Evolutionary conservation across 108 stramenopile species (phyloP), one percentile per base, ranked within the genome.

Genomic region (Parietichytrium sp.): DNA sequence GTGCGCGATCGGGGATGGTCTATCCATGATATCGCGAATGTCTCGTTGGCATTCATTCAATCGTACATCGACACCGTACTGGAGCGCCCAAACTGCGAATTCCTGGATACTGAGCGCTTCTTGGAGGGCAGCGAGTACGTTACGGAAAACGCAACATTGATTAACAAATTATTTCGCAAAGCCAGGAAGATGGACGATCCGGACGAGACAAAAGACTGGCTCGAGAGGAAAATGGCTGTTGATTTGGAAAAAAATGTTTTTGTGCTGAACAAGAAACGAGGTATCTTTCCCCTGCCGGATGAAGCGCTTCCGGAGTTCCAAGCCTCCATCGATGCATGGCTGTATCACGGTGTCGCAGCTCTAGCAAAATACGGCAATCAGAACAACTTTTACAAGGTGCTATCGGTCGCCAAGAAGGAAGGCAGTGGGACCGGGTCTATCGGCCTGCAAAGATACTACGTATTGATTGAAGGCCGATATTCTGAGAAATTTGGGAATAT

Each of bases 61-160:
- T 33, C 61, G 20, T 72, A 72, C 20, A 42, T 72, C 0, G 36
- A 33, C 33, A 72, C 61, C 13, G 23, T 72, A 13, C 38, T 72
- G 20, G 61, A 72, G 38, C 61, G 45, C 61, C 61, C 61, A 25
- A 72, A 72, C 20, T 72, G 61, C 42, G 61, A 72, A 12, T 72
- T 72, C 45, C 23, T 42, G 10, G 45, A 72, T 42, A 45, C 61
- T 8, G 61, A 72, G 61, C 61, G 61, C 61, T 72, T 72, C 20
- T 45, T 45, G 7, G 61, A 72, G 61, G n/a, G 45, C 2, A 42
- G 61, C 8, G 23, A 23, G 23, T 72, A 72, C 3, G 61, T 72
- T 0, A 25, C 36, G 10, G 61, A 38, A n/a, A 33, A 72, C 61
- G 61, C 61, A 6, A 13, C 6, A 15, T 42, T 72, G 15, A 72